Base-by-base conservation (phyloP, 768 basidiomycete species). In the Russula sp. region DNA sequence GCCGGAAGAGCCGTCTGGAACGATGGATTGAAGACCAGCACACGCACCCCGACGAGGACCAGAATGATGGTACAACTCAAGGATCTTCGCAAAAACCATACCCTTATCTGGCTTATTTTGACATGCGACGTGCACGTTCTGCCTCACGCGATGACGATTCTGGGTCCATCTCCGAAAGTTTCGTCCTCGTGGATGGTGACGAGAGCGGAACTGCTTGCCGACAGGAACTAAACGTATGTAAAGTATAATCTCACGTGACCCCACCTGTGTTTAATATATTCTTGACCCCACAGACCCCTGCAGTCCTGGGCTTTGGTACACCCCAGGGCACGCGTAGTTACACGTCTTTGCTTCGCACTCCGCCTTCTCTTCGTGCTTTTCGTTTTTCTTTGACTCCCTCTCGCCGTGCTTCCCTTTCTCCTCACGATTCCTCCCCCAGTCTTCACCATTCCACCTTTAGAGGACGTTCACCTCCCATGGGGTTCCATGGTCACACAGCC, bases 21-120 rank as follows among this genome's bases (percentile, higher is more conserved):
- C 75, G 71, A n/a, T 81, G 80, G 79, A 73, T 81, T 18, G 71
- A 69, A 3, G 80, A 80, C 22, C 75, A 79, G 57, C 76, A 75
- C 68, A 31, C 70, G 66, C 42, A 63, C 69, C 10, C 55, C 66
- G n/a, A 63, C 68, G 50, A 50, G 64, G 42, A 55, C 66, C 42
- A 55, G 66, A 34, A 66, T 68, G 62, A 61, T 64, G 10, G 63
- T 59, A 44, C 61, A 72, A 39, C 66, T 67, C 44, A 70, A 71
- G 57, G 70, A 68, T 54, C 52, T 45, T 35, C 64, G 35, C 47
- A 72, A 76, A 18, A 66, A 34, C 70, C 74, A 55, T 71, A 77
- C 57, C 76, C 77, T n/a, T 79, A 77, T 67, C 75, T 77, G 53
- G 76, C 78, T 0, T 78, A 78, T 51, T 76, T 78, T 11, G 74